A percentile compares a stretch with the other conserved stretches of the same genome.
Evolutionary conservation across 2,329 filamentous ascomycete species (phyloP).

Genomic region (Talaromyces sp.): DNA sequence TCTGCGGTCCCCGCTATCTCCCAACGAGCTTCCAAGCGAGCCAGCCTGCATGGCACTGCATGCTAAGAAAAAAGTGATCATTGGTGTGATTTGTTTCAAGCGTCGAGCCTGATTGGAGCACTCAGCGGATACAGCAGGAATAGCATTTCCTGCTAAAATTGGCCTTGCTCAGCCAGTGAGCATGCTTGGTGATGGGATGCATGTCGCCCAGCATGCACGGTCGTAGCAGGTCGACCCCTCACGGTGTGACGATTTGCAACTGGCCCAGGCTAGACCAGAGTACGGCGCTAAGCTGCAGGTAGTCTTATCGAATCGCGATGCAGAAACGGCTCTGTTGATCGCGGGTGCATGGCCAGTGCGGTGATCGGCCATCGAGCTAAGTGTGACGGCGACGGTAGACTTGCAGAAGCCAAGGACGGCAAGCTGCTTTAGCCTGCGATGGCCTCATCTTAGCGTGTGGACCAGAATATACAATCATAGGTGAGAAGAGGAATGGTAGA

Average conservation of each 20-base stretch:
- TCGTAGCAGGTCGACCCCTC: background rate
- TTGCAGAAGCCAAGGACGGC: background rate
- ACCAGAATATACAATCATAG: background rate
- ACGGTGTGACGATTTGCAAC: background rate
- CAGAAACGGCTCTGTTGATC: background rate
- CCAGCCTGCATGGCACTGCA: background rate
- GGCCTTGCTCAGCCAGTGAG: background rate
- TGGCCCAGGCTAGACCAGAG: background rate
- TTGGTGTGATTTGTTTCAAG: background rate
- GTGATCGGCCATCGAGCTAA: background rate
- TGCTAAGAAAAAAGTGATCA: background rate
- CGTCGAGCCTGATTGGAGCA: background rate
- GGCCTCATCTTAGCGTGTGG: background rate
- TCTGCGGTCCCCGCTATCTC: background rate
- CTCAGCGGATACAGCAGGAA: background rate
- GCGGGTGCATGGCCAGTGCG: background rate
- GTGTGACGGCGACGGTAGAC: background rate
- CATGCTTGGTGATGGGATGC: background rate
- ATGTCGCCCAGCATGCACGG: background rate
- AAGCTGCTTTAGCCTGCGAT: background rate
- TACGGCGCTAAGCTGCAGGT: background rate
- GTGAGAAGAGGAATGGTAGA: background rate
- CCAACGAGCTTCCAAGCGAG: background rate
- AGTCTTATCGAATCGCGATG: background rate
- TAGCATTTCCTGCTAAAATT: background rate